Evolutionary conservation across 2,329 filamentous ascomycete genomes (phyloP).

Genomic region (Thielaviopsis musarum): DNA sequence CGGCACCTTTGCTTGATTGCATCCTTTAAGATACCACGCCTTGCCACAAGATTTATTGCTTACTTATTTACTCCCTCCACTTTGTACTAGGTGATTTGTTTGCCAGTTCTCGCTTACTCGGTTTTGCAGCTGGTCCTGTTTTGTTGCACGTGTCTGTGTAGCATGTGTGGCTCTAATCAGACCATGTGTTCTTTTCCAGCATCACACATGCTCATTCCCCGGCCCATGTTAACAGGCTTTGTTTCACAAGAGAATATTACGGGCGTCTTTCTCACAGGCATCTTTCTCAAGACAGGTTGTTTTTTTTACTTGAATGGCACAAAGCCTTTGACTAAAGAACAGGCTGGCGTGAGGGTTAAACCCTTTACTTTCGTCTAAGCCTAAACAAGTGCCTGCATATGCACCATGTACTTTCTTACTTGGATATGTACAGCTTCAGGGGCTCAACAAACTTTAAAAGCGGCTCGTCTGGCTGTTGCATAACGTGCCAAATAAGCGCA

Average conservation of each 20-base stretch:
- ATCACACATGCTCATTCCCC: too few relatives aligned
- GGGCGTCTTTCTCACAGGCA: too few relatives aligned
- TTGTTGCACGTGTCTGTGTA: neutral
- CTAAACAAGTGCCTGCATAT: neutral
- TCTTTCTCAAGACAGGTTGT: too few relatives aligned
- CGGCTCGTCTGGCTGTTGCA: too few relatives aligned
- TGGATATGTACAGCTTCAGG: neutral
- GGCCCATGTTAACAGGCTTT: too few relatives aligned
- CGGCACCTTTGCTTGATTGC: neutral
- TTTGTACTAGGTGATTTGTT: too few relatives aligned
- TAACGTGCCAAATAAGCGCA: too few relatives aligned
- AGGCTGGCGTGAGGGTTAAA: neutral
- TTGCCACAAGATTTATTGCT: neutral
- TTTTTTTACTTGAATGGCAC: too few relatives aligned
- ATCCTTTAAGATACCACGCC: neutral
- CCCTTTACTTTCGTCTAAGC: neutral
- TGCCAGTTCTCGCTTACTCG: too few relatives aligned
- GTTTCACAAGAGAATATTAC: too few relatives aligned
- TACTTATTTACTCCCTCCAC: too few relatives aligned
- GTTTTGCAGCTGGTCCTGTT: neutral
- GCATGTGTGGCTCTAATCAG: neutral
- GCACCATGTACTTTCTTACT: neutral
- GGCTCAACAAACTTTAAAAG: neutral
- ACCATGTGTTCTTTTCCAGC: neutral
- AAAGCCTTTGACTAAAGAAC: neutral